Base-by-base conservation (phyloP, 441 rosid genomes). In the Sinapis alba region DNA sequence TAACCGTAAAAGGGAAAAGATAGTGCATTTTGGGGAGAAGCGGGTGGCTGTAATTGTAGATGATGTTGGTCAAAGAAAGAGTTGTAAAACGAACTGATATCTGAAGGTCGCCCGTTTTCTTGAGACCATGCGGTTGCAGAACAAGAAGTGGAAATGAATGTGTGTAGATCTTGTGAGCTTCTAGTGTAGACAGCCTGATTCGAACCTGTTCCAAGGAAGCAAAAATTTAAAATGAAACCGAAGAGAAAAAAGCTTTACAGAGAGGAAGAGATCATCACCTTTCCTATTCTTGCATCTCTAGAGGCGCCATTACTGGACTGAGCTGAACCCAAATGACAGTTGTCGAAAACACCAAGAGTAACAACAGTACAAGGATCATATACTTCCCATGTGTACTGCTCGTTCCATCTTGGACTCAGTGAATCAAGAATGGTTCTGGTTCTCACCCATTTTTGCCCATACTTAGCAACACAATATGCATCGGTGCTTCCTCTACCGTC, bases 11-110 rank as follows among this genome's bases (percentile, higher is more conserved):
- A 23, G 91, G 90, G 67, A 78, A 87, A 19, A 87, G 54, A 63
- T 89, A 87, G 77, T 87, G 94, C 94, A 89, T 87, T 77, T 89
- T 87, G 7, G 94, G 94, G 34, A 89, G 87, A 80, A 84, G 75
- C 1, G 91, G 86, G 32, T 78, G 86, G 10, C 81, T 81, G 7
- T 89, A 87, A 4, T 83, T 82, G 73, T 87, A 81, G 30, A 87
- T 72, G 80, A 87, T 86, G 75, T 75, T 81, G 10, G 86, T 82
- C 23, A 89, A 76, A 50, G 93, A 89, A 36, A 86, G 80, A 5
- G 86, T 82, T 5, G 88, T 87, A 58, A 89, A 89, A 18, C 89
- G 79, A 26, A 87, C 58, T 11, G 93, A 88, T 20, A 87, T 67
- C 23, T 83, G 89, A n/a, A 89, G 84, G 57, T 87, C 90, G 0